Evolutionary conservation across 2,329 filamentous ascomycete genomes (phyloP), one percentile per base, ranked within the genome.

Genomic region (Talaromyces sp.): DNA sequence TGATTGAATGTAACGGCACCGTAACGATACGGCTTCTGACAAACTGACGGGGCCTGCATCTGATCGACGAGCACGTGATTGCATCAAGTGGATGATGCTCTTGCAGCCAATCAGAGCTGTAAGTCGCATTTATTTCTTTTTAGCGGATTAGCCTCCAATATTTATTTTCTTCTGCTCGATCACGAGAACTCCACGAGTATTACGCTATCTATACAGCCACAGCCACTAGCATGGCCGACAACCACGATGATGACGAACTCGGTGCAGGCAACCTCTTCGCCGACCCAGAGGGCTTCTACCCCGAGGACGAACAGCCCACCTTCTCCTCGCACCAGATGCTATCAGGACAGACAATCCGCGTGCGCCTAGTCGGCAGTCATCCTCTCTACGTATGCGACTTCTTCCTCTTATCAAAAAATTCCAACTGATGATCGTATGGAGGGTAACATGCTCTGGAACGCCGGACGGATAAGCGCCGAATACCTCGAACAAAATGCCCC

Each of bases 371-470:
- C 52, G 93, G 93, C 67, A 89, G 91, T 77, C 94, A 91, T 81
- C 91, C 93, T 27, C 86, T 96, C 15, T 96, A 96, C 86, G 87
- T 89, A 85, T 78, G 80, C 64, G 70, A 65, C 61, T 58, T 17
- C 17, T n/a, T 22, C 11, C 56, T 41, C 56, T 17, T 22, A 22
- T 3, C 13, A 11, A 22, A 19, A n/a, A 54, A n/a, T 2, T 9
- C 2, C 17, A 37, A 56, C 57, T 67, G 58, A 71, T 71, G 72
- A n/a, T 56, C 49, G 62, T 61, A 65, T 67, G 68, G 71, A 87
- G 87, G 93, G 92, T 17, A 92, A 97, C 78, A 85, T 91, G 69
- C 85, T 97, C 35, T 98, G 94, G 94, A 96, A 97, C 77, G 93
- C 92, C 67, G 89, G 90, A 67, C 89, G 91, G 68, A 87, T 91